Base-by-base conservation (phyloP, 768 basidiomycete genomes). In the Neoboletus subvelutipes region DNA sequence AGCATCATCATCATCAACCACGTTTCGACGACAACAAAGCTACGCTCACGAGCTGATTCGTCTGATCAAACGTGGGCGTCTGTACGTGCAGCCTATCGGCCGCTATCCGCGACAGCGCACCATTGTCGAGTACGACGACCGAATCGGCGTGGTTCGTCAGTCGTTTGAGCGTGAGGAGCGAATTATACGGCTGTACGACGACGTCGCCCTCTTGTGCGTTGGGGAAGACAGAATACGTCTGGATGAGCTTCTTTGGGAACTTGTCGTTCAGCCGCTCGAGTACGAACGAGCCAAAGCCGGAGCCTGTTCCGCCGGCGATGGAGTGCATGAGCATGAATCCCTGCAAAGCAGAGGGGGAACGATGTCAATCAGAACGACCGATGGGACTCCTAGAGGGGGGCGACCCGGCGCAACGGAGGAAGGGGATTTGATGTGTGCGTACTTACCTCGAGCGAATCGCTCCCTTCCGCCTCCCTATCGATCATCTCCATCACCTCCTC, bases 401-500 rank as follows among this genome's bases (percentile, higher is more conserved):
- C 4, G 17, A 15, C 29, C 28, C 29, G 15, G 45, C 29, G 15
- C 29, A 34, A 17, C 24, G 26, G 42, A 13, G 33, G 12, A 41
- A 40, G 3, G 36, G 15, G 40, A 37, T n/a, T 22, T 4, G 24
- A 18, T 10, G 54, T 2, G 49, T 11, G 24, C 58, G 69, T 78
- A 94, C n/a, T n/a, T n/a, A n/a, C 95, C 85, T 98, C 96, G 29
- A 98, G 78, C 12, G 91, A 93, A 74, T 99, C 96, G 69, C 93
- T 96, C 17, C 96, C 95, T 71, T 99, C 96, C 9, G 95, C 95
- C 74, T 98, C 96, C 24, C 96, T 83, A 70, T 98, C 96, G 54
- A 99, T 84, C 94, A 99, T 98, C 72, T 99, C 96, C 86, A 98
- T 94, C 56, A 98, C 84, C 62, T 98, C 96, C 66, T 98, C 95